Evolutionary conservation across 2,329 filamentous ascomycete genomes (phyloP).

Genomic region (Clonostachys chloroleuca): DNA sequence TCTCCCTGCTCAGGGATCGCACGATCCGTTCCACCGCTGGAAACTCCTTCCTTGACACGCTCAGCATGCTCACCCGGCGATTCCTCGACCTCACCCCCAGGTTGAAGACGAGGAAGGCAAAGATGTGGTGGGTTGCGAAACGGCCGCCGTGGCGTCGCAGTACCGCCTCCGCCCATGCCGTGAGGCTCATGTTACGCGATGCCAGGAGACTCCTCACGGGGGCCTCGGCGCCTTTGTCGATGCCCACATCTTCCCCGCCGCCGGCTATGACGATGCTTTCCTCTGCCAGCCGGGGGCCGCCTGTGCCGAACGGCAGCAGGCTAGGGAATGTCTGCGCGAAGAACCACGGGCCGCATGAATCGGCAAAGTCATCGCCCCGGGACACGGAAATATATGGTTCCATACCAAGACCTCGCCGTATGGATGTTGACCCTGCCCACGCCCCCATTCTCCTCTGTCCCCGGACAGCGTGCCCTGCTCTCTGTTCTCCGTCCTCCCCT

Average conservation of each 20-base stretch:
- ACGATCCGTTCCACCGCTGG: background rate
- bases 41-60: background rate
- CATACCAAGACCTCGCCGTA: background rate
- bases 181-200: background rate
- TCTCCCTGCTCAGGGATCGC: background rate
- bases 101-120: background rate
- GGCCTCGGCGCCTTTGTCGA: no score
- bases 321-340: conserved; percentile 9
- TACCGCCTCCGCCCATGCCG: background rate
- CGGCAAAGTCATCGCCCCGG: conserved; percentile 6
- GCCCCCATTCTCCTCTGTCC: no score
- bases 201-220: background rate
- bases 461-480: no score
- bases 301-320: conserved; percentile 4
- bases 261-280: background rate
- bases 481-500: no score
- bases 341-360: conserved; percentile 5
- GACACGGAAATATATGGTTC: conserved; percentile 5
- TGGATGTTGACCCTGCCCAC: background rate
- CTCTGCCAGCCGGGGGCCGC: conserved; percentile 3
- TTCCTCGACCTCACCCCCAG: background rate
- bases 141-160: background rate
- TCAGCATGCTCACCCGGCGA: background rate
- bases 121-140: no score
- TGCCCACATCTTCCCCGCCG: no score